Evolutionary conservation across 2,329 filamentous ascomycete genomes (phyloP), one percentile per base, ranked within the genome.

Genomic region (Aspergillus sp.): DNA sequence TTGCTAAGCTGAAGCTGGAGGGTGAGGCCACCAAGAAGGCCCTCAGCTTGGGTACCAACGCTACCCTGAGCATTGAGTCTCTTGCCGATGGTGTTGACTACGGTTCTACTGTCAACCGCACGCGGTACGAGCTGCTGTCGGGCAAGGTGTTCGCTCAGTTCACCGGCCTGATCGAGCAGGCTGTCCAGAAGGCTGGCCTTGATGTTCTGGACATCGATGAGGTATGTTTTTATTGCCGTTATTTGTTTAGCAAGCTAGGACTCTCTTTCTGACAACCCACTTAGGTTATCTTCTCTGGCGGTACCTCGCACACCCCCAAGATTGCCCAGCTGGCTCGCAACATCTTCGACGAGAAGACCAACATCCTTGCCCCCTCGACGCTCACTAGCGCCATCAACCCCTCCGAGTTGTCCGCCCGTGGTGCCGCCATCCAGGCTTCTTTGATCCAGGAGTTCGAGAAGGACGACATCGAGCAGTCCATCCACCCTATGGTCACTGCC

Each of bases 191-290:
- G 85, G 95, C 95, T 51, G 89, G 88, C 42, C 85, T 99, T 51
- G 94, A 98, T 74, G 86, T 96, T 57, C 86, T 98, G 63, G 94
- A 99, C 75, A 86, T 99, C 59, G 90, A 96, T 73, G 92, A 97
- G 82, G 78, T 80, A 67, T 61, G 55, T 62, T 39, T 47, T 49
- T 14, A 6, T 31, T 14, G 6, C 24, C 6, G n/a, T n/a, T 58
- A 18, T 52, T 5, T 9, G 12, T n/a, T 2, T 31, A n/a, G n/a
- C 29, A 51, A 6, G 10, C 11, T 14, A 16, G 16, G n/a, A 53
- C 20, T 51, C 18, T 51, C 60, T 18, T 52, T 46, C 53, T 52
- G 36, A 24, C 49, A 16, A 16, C 36, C 16, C 50, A n/a, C 47
- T 52, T 42, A 80, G 78, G 90, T 98, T 67, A 92, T 99, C 75